A percentile compares a stretch with the other conserved stretches of the same genome.
Conservation (phyloP, 176 grass and related monocot genomes). For the Chrysopogon serrulatus region DNA sequence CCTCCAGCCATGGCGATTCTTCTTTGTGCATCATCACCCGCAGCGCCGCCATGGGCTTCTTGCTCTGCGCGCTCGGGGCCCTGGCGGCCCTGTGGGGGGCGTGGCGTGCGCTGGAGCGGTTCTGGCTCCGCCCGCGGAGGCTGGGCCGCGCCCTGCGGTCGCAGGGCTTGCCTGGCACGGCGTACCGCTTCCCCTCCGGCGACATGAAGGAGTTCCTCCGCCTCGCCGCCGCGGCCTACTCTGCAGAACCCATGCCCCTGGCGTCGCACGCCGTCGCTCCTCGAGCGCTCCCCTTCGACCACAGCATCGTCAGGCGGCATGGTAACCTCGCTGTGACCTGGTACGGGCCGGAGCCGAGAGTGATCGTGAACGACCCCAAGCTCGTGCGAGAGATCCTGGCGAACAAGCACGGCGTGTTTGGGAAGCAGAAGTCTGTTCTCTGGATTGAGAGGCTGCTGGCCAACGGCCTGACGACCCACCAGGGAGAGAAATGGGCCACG, state of each 20-base stretch:
- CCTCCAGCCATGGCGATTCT: constrained; percentile 14
- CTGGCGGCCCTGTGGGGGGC: background rate
- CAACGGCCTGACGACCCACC: background rate
- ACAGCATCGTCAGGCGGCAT: constrained; percentile 2
- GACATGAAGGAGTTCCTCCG: constrained; percentile 29
- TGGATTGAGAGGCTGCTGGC: background rate
- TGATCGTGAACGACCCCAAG: constrained; percentile 33
- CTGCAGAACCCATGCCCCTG: constrained; percentile 34
- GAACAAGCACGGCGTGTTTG: constrained; percentile 36
- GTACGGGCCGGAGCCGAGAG: constrained; percentile 25
- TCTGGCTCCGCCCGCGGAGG: constrained; percentile 28
- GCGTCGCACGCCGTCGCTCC: constrained; percentile 36
- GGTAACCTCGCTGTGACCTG: constrained; percentile 46
- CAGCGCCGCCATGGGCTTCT: constrained; percentile 14
- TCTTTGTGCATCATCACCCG: background rate
- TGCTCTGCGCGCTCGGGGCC: constrained; percentile 3
- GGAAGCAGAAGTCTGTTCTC: constrained; percentile 4
- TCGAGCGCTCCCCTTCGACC: constrained; percentile 25
- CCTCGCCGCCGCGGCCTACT: background rate
- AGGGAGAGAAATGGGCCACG: constrained; percentile 62
- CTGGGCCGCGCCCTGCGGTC: constrained; percentile 27
- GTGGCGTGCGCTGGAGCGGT: background rate
- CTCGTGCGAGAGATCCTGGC: constrained; percentile 38
- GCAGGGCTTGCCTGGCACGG: constrained; percentile 42
- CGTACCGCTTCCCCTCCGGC: constrained; percentile 34